A percentile compares a stretch with the other conserved stretches of the same genome.
Conservation (phyloP, 2,329 filamentous ascomycete genomes). For the Lasiodiplodia gonubiensis region DNA sequence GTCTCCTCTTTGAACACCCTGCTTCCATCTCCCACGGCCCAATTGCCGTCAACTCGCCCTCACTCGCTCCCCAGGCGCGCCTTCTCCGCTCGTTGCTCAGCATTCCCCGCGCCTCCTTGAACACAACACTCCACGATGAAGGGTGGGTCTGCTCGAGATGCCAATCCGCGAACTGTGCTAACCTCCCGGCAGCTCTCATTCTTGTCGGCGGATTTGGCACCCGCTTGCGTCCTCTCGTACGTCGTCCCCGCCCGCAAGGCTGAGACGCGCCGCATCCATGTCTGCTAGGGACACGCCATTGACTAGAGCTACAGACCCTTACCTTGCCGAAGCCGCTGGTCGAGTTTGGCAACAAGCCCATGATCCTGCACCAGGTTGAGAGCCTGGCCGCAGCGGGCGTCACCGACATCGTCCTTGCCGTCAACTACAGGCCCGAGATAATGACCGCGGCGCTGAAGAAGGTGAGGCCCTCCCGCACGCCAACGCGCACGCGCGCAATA, state of each 20-base stretch:
- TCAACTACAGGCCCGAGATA: constrained; percentile 98
- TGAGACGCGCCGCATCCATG: constrained; percentile 32
- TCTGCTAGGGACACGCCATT: constrained; percentile 35
- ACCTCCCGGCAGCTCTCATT: constrained; percentile 75
- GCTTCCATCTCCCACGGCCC: constrained; percentile 1
- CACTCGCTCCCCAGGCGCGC: constrained; percentile 11
- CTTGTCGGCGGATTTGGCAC: constrained; percentile 99
- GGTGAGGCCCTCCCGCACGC: constrained; percentile 55
- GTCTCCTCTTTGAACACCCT: constrained; percentile 8
- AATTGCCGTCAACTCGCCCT: constrained; percentile 1
- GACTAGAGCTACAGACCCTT: constrained; percentile 70
- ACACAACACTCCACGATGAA: constrained; percentile 28
- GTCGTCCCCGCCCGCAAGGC: constrained; percentile 31
- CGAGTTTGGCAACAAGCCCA: constrained; percentile 98
- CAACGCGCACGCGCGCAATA: not conserved
- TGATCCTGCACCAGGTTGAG: constrained; percentile 98
- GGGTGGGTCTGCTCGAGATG: constrained; percentile 24
- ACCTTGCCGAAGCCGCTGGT: constrained; percentile 97
- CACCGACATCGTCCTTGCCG: constrained; percentile 95
- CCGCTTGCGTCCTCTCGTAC: constrained; percentile 91
- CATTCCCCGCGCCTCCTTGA: constrained; percentile 22
- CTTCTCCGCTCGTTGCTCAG: constrained; percentile 20
- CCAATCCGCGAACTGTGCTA: constrained; percentile 24
- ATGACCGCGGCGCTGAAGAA: constrained; percentile 95
- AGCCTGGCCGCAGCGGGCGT: constrained; percentile 91